Evolutionary conservation across 2,329 filamentous ascomycete genomes (phyloP).

Genomic region (Alternaria triticimaculans): DNA sequence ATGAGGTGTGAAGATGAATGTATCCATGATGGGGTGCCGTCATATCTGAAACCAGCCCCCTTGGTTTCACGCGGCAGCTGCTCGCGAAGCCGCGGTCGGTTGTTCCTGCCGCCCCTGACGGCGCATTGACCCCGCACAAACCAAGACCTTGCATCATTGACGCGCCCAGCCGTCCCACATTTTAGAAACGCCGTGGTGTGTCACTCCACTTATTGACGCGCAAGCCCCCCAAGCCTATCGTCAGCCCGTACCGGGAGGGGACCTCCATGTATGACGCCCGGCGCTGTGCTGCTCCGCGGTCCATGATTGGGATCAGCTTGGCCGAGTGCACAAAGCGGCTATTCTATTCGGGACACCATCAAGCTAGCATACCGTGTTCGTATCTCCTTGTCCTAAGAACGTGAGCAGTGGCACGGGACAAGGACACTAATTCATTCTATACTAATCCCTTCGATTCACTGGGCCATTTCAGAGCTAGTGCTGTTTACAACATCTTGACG

Average conservation of each 20-base stretch:
- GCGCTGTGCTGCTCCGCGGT: not conserved
- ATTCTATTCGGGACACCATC: not conserved
- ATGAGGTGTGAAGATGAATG: not conserved
- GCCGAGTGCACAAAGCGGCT: slow-evolving; percentile 1
- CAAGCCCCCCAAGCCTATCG: slow-evolving; percentile 7
- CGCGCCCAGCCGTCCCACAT: not conserved
- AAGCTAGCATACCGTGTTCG: not conserved
- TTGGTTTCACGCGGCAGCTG: not conserved
- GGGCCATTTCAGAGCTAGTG: not conserved
- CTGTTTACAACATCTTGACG: not conserved
- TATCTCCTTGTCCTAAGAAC: not conserved
- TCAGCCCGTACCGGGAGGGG: slow-evolving; percentile 1
- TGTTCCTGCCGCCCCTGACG: not conserved
- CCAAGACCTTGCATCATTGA: not conserved
- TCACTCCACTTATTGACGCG: slow-evolving; percentile 15
- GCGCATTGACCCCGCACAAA: not conserved
- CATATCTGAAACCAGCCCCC: not conserved
- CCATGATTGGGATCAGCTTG: slow-evolving; percentile 8
- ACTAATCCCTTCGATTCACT: not conserved
- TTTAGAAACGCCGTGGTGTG: slow-evolving; percentile 9
- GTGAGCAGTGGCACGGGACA: not conserved
- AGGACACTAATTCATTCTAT: not conserved
- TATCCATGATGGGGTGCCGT: not conserved
- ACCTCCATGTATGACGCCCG: not conserved
- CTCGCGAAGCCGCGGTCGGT: not conserved